Conservation (phyloP, 768 basidiomycete species). For the Amanita inopinata region DNA sequence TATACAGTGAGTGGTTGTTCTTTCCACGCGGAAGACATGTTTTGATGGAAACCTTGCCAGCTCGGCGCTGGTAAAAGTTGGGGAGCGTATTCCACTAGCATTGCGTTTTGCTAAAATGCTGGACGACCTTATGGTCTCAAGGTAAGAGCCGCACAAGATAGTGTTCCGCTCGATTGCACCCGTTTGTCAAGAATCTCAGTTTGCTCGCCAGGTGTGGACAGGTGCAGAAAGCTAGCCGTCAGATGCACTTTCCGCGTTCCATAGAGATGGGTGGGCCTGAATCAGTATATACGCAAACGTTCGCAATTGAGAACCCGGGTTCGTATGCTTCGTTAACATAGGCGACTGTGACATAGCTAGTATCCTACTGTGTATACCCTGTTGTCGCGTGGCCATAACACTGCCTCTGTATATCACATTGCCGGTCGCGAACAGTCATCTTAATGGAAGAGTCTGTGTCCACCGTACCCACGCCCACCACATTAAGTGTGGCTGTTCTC, state of each 20-base stretch:
- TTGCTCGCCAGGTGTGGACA: background rate
- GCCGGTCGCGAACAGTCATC: background rate
- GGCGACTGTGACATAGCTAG: background rate
- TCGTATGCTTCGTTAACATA: background rate
- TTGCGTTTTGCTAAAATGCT: conserved; percentile 51
- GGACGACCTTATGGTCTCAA: conserved; percentile 33
- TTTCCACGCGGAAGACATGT: background rate
- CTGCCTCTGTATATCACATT: background rate
- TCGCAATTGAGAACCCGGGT: background rate
- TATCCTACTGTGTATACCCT: background rate
- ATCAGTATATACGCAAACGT: background rate
- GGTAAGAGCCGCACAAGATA: conserved; percentile 24
- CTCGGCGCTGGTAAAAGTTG: conserved; percentile 49
- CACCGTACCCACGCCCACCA: background rate
- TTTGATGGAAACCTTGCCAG: conserved; percentile 21
- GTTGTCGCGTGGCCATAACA: no score
- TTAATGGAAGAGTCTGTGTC: background rate
- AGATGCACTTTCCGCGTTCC: no score
- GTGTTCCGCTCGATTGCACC: no score
- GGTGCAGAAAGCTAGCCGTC: background rate
- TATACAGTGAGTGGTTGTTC: conserved; percentile 40
- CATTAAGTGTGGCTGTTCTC: conserved; percentile 39
- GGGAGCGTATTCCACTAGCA: conserved; percentile 59
- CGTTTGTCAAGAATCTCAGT: no score
- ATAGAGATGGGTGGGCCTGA: background rate